A percentile compares a stretch with the other conserved stretches of the same genome.
These are phyloP conservation scores for Gentiana straminea DNA, from an alignment of 257 asterid genomes.

Conservation along the genomic window DNA sequence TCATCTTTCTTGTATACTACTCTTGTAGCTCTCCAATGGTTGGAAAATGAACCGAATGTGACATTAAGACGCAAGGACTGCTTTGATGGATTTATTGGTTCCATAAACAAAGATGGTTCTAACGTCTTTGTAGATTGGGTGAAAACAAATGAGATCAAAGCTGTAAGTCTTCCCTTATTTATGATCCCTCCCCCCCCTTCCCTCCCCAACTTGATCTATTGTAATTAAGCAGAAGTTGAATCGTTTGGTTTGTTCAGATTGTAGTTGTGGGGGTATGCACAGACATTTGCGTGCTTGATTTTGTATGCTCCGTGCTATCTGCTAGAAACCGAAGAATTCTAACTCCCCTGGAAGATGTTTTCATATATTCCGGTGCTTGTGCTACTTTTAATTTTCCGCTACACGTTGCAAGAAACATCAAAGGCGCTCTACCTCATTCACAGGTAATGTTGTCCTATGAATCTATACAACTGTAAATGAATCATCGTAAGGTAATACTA, in stretches of 20 bases:
- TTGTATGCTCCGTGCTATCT: conserved; percentile 59
- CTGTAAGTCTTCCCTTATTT: conserved; percentile 20
- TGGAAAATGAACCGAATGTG: conserved; percentile 45
- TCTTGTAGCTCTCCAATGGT: conserved; percentile 49
- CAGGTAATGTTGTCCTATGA: conserved; percentile 23
- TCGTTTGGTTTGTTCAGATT: conserved; percentile 22
- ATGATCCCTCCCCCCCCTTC: too few species aligned
- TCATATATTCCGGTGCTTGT: conserved; percentile 52
- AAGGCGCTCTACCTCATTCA: conserved; percentile 41
- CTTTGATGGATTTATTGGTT: conserved; percentile 60
- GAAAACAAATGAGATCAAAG: conserved; percentile 35
- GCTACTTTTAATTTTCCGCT: conserved; percentile 64
- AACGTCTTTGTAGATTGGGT: conserved; percentile 58
- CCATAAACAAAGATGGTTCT: conserved; percentile 54
- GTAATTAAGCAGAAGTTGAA: background rate
- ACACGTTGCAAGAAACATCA: conserved; percentile 31
- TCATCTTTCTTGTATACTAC: background rate
- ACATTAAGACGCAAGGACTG: conserved; percentile 61
- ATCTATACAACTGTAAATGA: background rate
- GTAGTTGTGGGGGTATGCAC: conserved; percentile 60
- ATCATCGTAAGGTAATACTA: too few species aligned
- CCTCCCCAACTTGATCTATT: background rate
- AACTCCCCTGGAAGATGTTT: conserved; percentile 41
- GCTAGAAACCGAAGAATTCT: conserved; percentile 53
- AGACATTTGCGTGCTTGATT: conserved; percentile 68